Conservation (phyloP, 805 yeast species). For the Candida sakaeoensis region DNA sequence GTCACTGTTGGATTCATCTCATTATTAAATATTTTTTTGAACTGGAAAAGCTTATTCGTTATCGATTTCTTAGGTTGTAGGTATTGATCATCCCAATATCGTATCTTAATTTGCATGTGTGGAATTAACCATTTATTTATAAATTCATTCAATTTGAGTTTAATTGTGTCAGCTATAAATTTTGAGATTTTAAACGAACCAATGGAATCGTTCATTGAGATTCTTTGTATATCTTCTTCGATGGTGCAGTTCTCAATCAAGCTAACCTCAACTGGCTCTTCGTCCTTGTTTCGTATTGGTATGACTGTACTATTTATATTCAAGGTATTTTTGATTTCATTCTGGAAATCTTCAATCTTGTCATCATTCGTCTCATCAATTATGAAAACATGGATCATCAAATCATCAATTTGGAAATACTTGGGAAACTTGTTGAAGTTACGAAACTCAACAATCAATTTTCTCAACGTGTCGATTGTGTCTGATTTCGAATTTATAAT, state of each 20-base stretch:
- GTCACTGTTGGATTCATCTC: slow-evolving; percentile 7
- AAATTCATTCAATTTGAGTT: slow-evolving; percentile 42
- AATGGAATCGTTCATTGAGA: slow-evolving; percentile 21
- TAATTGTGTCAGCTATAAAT: slow-evolving; percentile 38
- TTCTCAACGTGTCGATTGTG: slow-evolving; percentile 52
- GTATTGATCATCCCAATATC: slow-evolving; percentile 80
- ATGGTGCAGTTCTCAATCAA: slow-evolving; percentile 38
- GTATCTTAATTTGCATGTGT: slow-evolving; percentile 79
- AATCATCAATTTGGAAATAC: slow-evolving; percentile 63
- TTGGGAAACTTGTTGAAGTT: slow-evolving; percentile 55
- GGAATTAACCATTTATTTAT: slow-evolving; percentile 58
- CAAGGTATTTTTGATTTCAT: slow-evolving; percentile 21
- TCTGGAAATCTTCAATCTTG: slow-evolving; percentile 26
- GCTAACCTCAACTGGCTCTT: slow-evolving; percentile 12
- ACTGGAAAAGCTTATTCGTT: slow-evolving; percentile 69
- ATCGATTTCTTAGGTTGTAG: slow-evolving; percentile 74
- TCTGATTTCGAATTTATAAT: slow-evolving; percentile 55
- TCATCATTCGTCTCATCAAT: slow-evolving; percentile 35
- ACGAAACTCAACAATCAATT: slow-evolving; percentile 46
- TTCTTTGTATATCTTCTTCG: slow-evolving; percentile 46
- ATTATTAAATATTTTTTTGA: slow-evolving; percentile 48
- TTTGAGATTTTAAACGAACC: slow-evolving; percentile 14
- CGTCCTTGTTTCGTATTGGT: slow-evolving; percentile 8
- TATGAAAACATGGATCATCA: slow-evolving; percentile 43
- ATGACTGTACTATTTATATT: slow-evolving; percentile 25